Conservation (phyloP, 352 stramenopile species). For the Globisporangium irregulare region DNA sequence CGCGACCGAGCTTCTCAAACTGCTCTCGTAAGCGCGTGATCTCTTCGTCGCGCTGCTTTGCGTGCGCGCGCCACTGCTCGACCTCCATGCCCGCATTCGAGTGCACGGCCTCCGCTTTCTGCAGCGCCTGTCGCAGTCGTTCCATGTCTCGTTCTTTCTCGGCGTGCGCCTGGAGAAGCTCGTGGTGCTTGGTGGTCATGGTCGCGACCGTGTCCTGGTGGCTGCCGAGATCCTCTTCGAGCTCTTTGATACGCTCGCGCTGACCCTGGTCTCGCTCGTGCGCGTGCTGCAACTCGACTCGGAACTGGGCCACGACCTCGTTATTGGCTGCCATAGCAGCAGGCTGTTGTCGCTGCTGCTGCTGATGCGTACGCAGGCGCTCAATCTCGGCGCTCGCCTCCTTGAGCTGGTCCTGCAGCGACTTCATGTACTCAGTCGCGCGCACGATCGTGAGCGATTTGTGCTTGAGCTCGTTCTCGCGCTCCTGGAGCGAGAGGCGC, state of each 20-base stretch:
- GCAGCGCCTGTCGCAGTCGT: constrained; percentile 31
- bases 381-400: constrained; percentile 28
- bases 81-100: constrained; percentile 34
- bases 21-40: constrained; percentile 31
- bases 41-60: constrained; percentile 48
- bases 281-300: constrained; percentile 32
- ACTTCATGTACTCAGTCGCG: constrained; percentile 54
- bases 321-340: neutral
- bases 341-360: constrained; percentile 28
- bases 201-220: constrained; percentile 28
- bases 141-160: constrained; percentile 35
- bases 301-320: constrained; percentile 39
- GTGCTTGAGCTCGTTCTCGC: constrained; percentile 58
- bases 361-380: constrained; percentile 14
- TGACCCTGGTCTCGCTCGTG: constrained; percentile 32
- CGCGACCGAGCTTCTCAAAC: constrained; percentile 34
- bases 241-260: constrained; percentile 24
- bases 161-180: constrained; percentile 24
- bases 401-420: constrained; percentile 42
- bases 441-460: constrained; percentile 56
- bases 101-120: constrained; percentile 36
- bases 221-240: constrained; percentile 35
- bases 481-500: constrained; percentile 55
- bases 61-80: constrained; percentile 39
- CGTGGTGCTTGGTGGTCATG: constrained; percentile 33